phyloP scores from a whole-genome alignment of 2,329 filamentous ascomycete species.

The Trematosphaeria pertusa region DNA sequence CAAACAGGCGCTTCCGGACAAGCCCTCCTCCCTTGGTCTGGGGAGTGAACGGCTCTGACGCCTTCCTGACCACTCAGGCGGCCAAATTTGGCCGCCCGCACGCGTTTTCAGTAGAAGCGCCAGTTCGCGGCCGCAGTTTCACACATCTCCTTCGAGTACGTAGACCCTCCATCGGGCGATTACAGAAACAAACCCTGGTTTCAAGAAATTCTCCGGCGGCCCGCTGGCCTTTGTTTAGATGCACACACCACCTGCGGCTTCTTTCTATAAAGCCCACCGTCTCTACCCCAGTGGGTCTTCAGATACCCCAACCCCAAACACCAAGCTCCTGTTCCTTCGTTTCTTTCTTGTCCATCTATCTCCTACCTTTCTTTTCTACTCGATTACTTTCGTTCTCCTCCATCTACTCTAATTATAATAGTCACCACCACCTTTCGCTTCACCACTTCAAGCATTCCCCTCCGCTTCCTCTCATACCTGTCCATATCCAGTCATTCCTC shows the following conservation, averaged over 20 bases:
- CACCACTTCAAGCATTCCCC: conserved; percentile 23
- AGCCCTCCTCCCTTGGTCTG: conserved; percentile 30
- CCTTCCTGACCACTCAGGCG: conserved; percentile 39
- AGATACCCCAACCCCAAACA: conserved; percentile 36
- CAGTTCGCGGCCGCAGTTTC: conserved; percentile 30
- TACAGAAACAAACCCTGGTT: conserved; percentile 49
- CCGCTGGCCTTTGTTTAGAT: conserved; percentile 34
- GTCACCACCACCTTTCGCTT: conserved; percentile 37
- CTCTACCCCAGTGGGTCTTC: conserved; percentile 21
- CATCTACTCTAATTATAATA: conserved; percentile 43
- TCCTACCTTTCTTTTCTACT: conserved; percentile 40
- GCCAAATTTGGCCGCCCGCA: conserved; percentile 32
- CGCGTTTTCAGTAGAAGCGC: conserved; percentile 40
- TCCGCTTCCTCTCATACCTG: conserved; percentile 17
- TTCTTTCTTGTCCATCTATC: conserved; percentile 39
- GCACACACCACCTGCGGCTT: conserved; percentile 35
- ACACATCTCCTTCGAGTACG: conserved; percentile 34
- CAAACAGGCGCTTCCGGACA: conserved; percentile 47
- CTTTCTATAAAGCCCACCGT: conserved; percentile 41
- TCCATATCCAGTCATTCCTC: conserved; percentile 13
- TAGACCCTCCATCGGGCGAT: conserved; percentile 41
- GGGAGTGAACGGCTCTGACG: conserved; percentile 31
- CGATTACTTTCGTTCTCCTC: conserved; percentile 39
- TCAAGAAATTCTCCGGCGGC: conserved; percentile 48
- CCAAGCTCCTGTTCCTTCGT: conserved; percentile 41